Evolutionary conservation across 2,329 filamentous ascomycete genomes (phyloP), one percentile per base, ranked within the genome.

Genomic region (Metarhizium rileyi): DNA sequence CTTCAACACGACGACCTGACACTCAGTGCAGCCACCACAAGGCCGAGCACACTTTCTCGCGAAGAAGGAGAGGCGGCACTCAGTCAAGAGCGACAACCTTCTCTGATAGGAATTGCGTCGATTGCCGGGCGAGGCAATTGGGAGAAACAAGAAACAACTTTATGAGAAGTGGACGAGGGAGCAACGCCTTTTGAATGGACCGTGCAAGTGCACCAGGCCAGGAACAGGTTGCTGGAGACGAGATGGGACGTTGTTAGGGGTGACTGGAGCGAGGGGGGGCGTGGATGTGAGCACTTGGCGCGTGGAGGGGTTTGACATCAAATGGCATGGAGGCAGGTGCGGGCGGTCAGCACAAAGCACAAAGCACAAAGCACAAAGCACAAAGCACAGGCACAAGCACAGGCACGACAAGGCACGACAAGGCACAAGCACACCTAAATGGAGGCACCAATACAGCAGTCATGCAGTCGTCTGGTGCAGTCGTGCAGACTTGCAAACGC

Each of bases 141-240:
- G 57, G 58, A 59, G 57, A 57, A 56, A 59, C 57, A 57, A 54
- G 51, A 56, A 54, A 52, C 54, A 54, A 56, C 30, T 33, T 33
- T 33, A 14, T 12, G 30, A 59, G 55, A 58, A 59, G 58, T 56
- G 59, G 57, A 59, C 57, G 64, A 59, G 65, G 66, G 64, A 65
- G 55, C 61, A 61, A 61, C 59, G 65, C 61, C 61, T 69, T 70
- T 70, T 70, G 59, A 70, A 70, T 69, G 64, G 55, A 57, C 55
- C 56, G 60, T 57, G 55, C 55, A 55, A 56, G 51, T 53, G 50
- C 18, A 26, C 9, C 14, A 41, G 44, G 36, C 55, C 54, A 54
- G 52, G 55, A 55, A 58, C 57, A 55, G 57, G 45, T n/a, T 48
- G 53, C 52, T 50, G 54, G 53, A 59, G 56, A 57, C 58, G 57